phyloP scores from a whole-genome alignment of 148 eudicot genomes.

The Rhododendron vialii region DNA sequence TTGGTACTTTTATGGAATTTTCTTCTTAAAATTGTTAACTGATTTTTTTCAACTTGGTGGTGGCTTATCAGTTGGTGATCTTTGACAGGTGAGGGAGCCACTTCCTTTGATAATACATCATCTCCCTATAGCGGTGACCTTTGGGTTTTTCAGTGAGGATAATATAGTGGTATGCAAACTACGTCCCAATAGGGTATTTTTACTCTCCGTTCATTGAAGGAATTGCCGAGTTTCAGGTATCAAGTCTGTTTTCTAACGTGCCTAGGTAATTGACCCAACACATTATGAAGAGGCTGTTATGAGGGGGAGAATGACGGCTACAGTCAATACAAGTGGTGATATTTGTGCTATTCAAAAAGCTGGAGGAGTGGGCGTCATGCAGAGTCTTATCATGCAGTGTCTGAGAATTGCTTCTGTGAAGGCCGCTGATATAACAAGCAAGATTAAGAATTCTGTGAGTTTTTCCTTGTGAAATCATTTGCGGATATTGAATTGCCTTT shows the following conservation, averaged over 20 bases:
- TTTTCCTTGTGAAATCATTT: conserved; percentile 6
- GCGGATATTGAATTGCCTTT: neutral
- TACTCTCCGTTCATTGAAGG: neutral
- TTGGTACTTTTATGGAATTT: neutral
- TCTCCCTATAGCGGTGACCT: conserved; percentile 91
- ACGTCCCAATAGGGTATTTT: neutral
- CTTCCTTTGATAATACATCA: conserved; percentile 78
- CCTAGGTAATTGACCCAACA: conserved; percentile 80
- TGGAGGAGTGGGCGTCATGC: conserved; percentile 74
- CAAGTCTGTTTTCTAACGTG: conserved; percentile 2
- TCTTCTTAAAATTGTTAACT: neutral
- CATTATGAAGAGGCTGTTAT: conserved; percentile 83
- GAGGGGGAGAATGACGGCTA: conserved; percentile 75
- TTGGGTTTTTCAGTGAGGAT: conserved; percentile 65
- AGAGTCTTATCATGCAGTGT: conserved; percentile 64
- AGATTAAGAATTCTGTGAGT: conserved; percentile 71
- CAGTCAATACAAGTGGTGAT: conserved; percentile 76
- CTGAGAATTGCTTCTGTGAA: conserved; percentile 74
- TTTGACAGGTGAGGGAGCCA: conserved; percentile 72
- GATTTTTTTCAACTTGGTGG: neutral
- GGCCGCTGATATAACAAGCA: conserved; percentile 73
- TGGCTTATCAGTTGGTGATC: conserved; percentile 13
- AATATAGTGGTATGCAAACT: conserved; percentile 55
- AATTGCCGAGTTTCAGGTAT: conserved; percentile 4
- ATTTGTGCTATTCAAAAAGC: conserved; percentile 91